Evolutionary conservation across 1,139 yeast species (phyloP), one percentile per base, ranked within the genome.

Genomic region (Suhomyces ambrosiae): DNA sequence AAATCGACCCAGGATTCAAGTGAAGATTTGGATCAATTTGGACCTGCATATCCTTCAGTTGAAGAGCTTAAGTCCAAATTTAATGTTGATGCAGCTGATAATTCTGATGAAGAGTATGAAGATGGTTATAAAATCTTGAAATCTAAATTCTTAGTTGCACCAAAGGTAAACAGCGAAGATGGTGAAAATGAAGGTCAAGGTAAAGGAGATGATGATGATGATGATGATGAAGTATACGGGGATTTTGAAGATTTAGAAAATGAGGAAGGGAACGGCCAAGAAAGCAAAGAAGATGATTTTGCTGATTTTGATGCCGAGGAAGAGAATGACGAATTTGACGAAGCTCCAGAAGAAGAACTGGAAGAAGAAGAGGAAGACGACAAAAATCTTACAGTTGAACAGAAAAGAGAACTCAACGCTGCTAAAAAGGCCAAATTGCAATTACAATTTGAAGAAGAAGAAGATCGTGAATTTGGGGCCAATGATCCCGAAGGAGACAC

Each of bases 401-500:
- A 83, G 53, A 84, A 80, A 58, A 80, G 98, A 60, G 80, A 79
- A 36, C 68, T 80, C 34, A 89, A 90, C 56, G 96, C 97, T 1
- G 81, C 85, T 43, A 88, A 86, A 68, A 94, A 92, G 55, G 97
- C 90, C 44, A 84, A 87, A 54, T 71, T 90, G 44, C 80, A 89
- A 45, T 71, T 86, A 53, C 97, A 92, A 58, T 88, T 92, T 54
- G 97, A 89, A 57, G 94, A 86, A 51, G 95, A 86, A 63, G 96
- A 87, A 60, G 90, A 84, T 47, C 74, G 86, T 32, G 89, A 86
- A 44, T 76, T 77, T 49, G 85, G 82, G 3, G 86, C 79, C 10
- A 86, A 81, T 43, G 88, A 82, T 46, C 83, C 84, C 14, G 89
- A 83, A 58, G 85, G 82, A 25, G 83, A 74, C 43, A 80, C 79